These are phyloP conservation scores for Trichoderma guizhouense DNA, from an alignment of 2,329 filamentous ascomycete genomes.

Conservation along the genomic window DNA sequence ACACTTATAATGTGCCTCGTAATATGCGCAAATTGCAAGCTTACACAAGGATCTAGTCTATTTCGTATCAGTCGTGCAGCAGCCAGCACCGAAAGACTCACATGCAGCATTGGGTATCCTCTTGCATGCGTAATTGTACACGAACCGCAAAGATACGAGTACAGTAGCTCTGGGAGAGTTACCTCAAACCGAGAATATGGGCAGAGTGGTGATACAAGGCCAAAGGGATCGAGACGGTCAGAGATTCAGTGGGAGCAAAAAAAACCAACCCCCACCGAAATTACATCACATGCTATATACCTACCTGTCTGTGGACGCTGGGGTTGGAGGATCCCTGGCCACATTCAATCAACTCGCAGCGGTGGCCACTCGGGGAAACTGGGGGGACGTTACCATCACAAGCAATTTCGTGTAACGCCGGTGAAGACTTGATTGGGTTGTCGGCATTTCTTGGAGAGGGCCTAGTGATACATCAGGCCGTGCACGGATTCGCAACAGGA, in stretches of 20 bases:
- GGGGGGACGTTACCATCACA: conserved; percentile 7
- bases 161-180: background rate
- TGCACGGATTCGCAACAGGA: background rate
- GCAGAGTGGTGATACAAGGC: background rate
- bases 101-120: background rate
- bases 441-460: background rate
- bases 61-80: background rate
- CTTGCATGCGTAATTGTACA: background rate
- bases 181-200: background rate
- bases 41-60: background rate
- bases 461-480: background rate
- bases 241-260: background rate
- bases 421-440: conserved; percentile 5
- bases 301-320: background rate
- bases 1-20: background rate
- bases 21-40: background rate
- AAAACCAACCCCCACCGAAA: background rate
- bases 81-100: background rate
- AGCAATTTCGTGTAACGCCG: conserved; percentile 14
- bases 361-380: conserved; percentile 15
- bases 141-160: background rate
- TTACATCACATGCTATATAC: conserved; percentile 6
- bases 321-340: background rate
- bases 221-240: background rate
- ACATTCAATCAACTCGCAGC: conserved; percentile 4